A percentile compares a stretch with the other conserved stretches of the same genome.
These are phyloP conservation scores for Chlorella sorokiniana DNA, from an alignment of 139 green algal genomes.

Conservation along the genomic window DNA sequence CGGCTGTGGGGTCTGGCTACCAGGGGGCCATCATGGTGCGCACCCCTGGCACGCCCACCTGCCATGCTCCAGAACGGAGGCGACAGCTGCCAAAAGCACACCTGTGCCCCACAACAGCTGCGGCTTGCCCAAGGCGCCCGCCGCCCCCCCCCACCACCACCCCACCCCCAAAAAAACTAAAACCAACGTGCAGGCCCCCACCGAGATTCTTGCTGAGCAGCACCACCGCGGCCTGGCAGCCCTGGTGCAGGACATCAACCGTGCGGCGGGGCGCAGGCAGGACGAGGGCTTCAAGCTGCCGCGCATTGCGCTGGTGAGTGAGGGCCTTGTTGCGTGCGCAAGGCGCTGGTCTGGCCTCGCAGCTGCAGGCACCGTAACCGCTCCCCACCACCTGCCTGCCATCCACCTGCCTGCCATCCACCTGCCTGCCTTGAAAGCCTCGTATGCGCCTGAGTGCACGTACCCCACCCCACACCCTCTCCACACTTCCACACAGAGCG, in stretches of 20 bases:
- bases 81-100: neutral
- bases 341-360: no score
- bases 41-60: neutral
- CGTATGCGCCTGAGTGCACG: neutral
- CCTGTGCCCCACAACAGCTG: neutral
- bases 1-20: constrained; percentile 63
- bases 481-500: neutral
- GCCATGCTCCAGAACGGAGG: neutral
- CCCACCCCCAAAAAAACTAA: no score
- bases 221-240: constrained; percentile 56
- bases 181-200: constrained; percentile 77
- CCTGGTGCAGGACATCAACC: constrained; percentile 55
- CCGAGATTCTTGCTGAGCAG: constrained; percentile 87
- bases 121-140: no score
- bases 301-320: constrained; percentile 15
- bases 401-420: neutral
- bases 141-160: neutral
- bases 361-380: no score
- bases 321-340: no score
- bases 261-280: neutral
- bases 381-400: neutral
- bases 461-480: neutral
- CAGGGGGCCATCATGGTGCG: constrained; percentile 83
- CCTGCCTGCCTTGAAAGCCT: neutral
- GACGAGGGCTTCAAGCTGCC: constrained; percentile 13